Conservation (phyloP, 2,329 filamentous ascomycete species). For the Colletotrichum karsti region DNA sequence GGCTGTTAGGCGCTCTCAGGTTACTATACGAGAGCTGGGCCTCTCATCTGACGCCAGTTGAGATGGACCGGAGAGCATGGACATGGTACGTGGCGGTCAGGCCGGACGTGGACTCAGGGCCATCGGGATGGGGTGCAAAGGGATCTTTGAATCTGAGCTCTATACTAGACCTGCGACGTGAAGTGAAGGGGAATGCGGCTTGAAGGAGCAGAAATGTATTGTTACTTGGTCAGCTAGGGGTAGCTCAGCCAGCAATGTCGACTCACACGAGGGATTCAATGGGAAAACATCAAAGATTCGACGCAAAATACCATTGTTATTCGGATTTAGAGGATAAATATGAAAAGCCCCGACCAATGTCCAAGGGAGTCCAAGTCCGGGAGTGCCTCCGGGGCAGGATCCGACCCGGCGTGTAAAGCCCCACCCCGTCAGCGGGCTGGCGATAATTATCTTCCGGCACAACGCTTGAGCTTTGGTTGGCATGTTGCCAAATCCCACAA, state of each 20-base stretch:
- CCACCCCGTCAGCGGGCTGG: not conserved
- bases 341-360: too few species aligned
- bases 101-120: constrained; percentile 78
- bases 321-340: too few species aligned
- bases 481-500: not conserved
- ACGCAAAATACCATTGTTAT: too few species aligned
- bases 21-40: constrained; percentile 80
- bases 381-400: not conserved
- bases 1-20: constrained; percentile 76
- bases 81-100: constrained; percentile 81
- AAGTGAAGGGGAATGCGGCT: not conserved
- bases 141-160: constrained; percentile 72
- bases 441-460: not conserved
- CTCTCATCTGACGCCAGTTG: constrained; percentile 64
- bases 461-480: not conserved
- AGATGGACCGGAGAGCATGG: constrained; percentile 82
- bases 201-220: not conserved
- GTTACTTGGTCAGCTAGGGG: not conserved
- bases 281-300: too few species aligned
- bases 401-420: not conserved
- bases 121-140: constrained; percentile 85
- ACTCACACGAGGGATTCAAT: too few species aligned
- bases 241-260: too few species aligned
- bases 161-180: constrained; percentile 69
- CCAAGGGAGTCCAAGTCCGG: too few species aligned